phyloP scores from a whole-genome alignment of 768 basidiomycete genomes.

The Lactarius hengduanensis region DNA sequence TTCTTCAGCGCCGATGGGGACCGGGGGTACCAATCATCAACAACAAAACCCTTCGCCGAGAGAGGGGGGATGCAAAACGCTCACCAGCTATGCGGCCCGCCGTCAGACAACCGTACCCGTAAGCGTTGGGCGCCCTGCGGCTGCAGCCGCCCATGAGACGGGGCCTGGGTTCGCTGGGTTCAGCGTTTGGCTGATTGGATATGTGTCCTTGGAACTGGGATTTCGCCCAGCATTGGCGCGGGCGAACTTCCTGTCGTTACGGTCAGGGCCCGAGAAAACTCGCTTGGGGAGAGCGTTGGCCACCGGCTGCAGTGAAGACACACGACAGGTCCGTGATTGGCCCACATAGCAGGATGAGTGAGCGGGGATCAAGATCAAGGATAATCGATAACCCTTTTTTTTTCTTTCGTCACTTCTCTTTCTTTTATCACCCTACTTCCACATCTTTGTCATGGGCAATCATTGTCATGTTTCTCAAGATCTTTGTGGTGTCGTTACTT shows the following conservation, averaged over 20 bases:
- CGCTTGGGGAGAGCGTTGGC: constrained; percentile 12
- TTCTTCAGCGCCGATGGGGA: constrained; percentile 51
- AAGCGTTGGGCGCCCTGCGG: constrained; percentile 66
- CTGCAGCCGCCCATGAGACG: constrained; percentile 55
- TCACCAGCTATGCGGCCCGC: constrained; percentile 35
- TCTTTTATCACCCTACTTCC: too few relatives aligned
- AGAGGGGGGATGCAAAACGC: constrained; percentile 26
- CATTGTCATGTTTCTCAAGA: too few relatives aligned
- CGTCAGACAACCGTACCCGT: constrained; percentile 65
- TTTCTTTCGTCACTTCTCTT: too few relatives aligned
- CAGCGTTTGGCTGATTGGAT: constrained; percentile 65
- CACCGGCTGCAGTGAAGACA: neutral
- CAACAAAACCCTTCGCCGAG: neutral
- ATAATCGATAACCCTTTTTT: too few relatives aligned
- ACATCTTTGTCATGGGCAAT: too few relatives aligned
- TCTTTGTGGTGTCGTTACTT: too few relatives aligned
- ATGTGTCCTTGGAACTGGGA: constrained; percentile 37
- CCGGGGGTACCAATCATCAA: constrained; percentile 61
- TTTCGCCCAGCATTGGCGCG: constrained; percentile 33
- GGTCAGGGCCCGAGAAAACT: constrained; percentile 3
- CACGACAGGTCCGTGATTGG: too few relatives aligned
- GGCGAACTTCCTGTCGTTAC: constrained; percentile 31
- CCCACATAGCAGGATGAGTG: too few relatives aligned
- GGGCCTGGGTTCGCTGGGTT: constrained; percentile 62
- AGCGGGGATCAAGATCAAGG: too few relatives aligned